Conservation (phyloP, 2,329 filamentous ascomycete species). For the Ophiobolus disseminans region DNA sequence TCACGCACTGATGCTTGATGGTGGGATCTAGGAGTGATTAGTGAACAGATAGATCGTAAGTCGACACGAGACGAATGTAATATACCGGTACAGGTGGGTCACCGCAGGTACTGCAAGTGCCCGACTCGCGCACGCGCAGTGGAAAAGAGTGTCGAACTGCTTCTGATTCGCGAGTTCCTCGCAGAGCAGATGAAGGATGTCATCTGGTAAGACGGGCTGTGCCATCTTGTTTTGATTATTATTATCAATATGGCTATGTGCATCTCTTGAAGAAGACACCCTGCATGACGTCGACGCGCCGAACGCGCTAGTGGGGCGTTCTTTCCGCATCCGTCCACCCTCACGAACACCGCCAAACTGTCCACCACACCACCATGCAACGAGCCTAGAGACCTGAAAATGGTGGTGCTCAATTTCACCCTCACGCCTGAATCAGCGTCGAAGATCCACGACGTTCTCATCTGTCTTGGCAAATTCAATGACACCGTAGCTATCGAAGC, state of each 20-base stretch:
- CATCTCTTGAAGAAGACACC: background rate
- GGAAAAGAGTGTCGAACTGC: slow-evolving; percentile 68
- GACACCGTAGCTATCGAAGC: slow-evolving; percentile 80
- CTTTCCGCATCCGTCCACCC: slow-evolving; percentile 17
- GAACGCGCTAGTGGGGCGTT: slow-evolving; percentile 31
- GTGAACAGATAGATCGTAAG: background rate
- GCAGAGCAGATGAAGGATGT: slow-evolving; percentile 68
- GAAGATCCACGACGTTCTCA: slow-evolving; percentile 74
- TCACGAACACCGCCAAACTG: slow-evolving; percentile 5
- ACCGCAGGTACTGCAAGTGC: slow-evolving; percentile 66
- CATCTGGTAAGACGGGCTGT: slow-evolving; percentile 57
- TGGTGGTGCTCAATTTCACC: slow-evolving; percentile 70
- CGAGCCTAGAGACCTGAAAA: slow-evolving; percentile 26
- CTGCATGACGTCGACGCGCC: slow-evolving; percentile 13
- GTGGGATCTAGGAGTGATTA: slow-evolving; percentile 50
- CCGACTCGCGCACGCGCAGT: slow-evolving; percentile 63
- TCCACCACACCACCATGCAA: slow-evolving; percentile 17
- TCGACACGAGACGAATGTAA: slow-evolving; percentile 1
- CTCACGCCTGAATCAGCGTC: slow-evolving; percentile 75
- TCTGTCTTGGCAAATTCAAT: slow-evolving; percentile 79
- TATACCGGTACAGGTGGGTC: slow-evolving; percentile 68
- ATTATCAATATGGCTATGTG: background rate
- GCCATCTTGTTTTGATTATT: slow-evolving; percentile 28
- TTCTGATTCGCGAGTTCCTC: slow-evolving; percentile 62
- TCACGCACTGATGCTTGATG: slow-evolving; percentile 55